These are phyloP conservation scores for Dioszegia hungarica DNA, from an alignment of 768 basidiomycete species.

Conservation along the genomic window DNA sequence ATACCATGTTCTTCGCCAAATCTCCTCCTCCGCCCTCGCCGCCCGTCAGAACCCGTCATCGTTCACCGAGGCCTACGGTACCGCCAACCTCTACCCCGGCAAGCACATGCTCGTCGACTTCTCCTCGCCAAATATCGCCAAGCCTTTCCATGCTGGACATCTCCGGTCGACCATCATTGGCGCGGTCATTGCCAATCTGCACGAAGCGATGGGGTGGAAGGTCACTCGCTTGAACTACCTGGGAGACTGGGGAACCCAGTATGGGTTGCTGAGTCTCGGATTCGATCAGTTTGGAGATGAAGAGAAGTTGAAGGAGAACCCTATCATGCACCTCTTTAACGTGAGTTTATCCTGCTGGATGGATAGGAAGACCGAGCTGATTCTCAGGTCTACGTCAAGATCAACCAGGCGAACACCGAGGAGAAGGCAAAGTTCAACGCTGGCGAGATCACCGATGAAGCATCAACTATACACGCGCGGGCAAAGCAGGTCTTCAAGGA, in stretches of 20 bases:
- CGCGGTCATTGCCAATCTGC: slow-evolving; percentile 84
- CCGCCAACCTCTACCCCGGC: slow-evolving; percentile 67
- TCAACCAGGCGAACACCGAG: slow-evolving; percentile 64
- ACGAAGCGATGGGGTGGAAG: slow-evolving; percentile 88
- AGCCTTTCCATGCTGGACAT: slow-evolving; percentile 96
- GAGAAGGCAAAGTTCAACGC: slow-evolving; percentile 38
- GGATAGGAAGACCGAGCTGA: not conserved
- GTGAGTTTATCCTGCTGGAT: slow-evolving; percentile 29
- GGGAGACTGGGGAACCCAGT: slow-evolving; percentile 98
- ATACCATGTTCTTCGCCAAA: slow-evolving; percentile 46
- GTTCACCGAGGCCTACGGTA: slow-evolving; percentile 63
- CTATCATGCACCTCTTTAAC: slow-evolving; percentile 90
- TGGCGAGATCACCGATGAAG: slow-evolving; percentile 32
- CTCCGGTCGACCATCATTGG: slow-evolving; percentile 97
- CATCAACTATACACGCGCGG: slow-evolving; percentile 28
- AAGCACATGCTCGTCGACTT: slow-evolving; percentile 66
- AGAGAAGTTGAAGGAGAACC: slow-evolving; percentile 73
- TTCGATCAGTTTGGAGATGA: slow-evolving; percentile 87
- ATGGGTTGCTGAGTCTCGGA: slow-evolving; percentile 75
- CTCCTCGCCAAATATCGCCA: slow-evolving; percentile 95
- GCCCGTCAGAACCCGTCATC: slow-evolving; percentile 51
- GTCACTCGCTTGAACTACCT: slow-evolving; percentile 90
- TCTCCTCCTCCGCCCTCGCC: slow-evolving; percentile 31
- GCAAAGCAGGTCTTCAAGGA: slow-evolving; percentile 70
- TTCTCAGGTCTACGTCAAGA: slow-evolving; percentile 73